These are phyloP conservation scores for Strobilomyces echinocephalus DNA, from an alignment of 768 basidiomycete species.

Conservation along the genomic window DNA sequence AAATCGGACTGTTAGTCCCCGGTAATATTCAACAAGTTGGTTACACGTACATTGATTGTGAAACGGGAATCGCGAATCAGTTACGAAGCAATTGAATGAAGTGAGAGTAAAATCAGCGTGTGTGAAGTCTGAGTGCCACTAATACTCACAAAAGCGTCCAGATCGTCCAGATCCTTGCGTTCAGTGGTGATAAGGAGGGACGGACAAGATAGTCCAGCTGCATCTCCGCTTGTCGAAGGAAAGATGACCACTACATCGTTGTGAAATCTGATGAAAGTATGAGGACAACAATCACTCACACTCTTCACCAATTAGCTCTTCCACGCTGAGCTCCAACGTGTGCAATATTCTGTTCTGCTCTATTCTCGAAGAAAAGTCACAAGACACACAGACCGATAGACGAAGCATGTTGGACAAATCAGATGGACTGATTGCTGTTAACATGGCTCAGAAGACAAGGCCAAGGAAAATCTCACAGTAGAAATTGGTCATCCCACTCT, in stretches of 20 bases:
- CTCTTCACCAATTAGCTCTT: background rate
- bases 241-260: background rate
- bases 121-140: too few species aligned
- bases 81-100: too few species aligned
- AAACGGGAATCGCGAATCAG: too few species aligned
- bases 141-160: too few species aligned
- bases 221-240: too few species aligned
- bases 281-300: background rate
- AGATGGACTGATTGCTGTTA: background rate
- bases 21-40: too few species aligned
- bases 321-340: background rate
- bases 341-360: background rate
- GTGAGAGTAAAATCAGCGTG: too few species aligned
- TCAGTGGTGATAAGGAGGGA: too few species aligned
- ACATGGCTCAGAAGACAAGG: background rate
- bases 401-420: background rate
- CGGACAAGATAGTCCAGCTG: too few species aligned
- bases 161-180: too few species aligned
- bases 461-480: background rate
- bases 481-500: background rate
- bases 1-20: too few species aligned
- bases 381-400: background rate
- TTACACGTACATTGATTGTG: too few species aligned
- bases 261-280: background rate
- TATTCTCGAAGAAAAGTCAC: background rate